A percentile compares a stretch with the other conserved stretches of the same genome.
These are phyloP conservation scores for Gaeumannomyces sp. DNA, from an alignment of 2,329 filamentous ascomycete genomes.

Conservation along the genomic window DNA sequence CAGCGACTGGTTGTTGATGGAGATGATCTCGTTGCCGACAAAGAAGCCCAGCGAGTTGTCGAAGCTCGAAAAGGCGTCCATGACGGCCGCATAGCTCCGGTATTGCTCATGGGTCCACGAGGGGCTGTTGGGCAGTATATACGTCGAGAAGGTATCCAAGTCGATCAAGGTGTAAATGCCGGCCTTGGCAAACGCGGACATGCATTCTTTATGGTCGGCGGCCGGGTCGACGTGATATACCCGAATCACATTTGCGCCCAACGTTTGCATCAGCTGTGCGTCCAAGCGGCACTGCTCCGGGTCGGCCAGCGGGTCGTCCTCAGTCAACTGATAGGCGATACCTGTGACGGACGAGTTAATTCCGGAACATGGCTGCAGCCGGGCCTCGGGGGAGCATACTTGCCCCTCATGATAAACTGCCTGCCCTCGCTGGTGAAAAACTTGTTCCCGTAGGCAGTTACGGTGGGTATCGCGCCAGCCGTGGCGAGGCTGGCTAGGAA, in stretches of 20 bases:
- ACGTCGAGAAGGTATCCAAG: constrained; percentile 67
- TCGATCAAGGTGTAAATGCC: constrained; percentile 84
- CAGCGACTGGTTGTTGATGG: constrained; percentile 47
- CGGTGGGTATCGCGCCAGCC: constrained; percentile 33
- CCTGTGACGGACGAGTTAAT: constrained; percentile 38
- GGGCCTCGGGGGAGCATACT: constrained; percentile 9
- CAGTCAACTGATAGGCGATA: constrained; percentile 61
- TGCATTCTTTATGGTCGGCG: constrained; percentile 70
- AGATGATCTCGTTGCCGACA: constrained; percentile 83
- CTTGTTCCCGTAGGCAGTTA: constrained; percentile 64
- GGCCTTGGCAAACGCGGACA: constrained; percentile 70
- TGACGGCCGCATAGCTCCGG: constrained; percentile 60
- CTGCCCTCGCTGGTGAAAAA: constrained; percentile 77
- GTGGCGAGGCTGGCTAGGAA: constrained; percentile 28
- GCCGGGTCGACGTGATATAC: constrained; percentile 78
- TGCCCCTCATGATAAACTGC: constrained; percentile 82
- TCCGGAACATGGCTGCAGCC: background rate
- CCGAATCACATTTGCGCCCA: constrained; percentile 79
- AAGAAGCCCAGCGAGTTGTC: constrained; percentile 81
- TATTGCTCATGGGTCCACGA: constrained; percentile 70
- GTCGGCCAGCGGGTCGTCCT: constrained; percentile 69
- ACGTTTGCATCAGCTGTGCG: constrained; percentile 67
- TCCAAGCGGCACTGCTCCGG: constrained; percentile 71
- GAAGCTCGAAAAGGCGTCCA: constrained; percentile 72
- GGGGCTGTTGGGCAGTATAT: constrained; percentile 53